Conservation (phyloP, 495 filamentous ascomycete genomes). For the Aspergillus nidulans region DNA sequence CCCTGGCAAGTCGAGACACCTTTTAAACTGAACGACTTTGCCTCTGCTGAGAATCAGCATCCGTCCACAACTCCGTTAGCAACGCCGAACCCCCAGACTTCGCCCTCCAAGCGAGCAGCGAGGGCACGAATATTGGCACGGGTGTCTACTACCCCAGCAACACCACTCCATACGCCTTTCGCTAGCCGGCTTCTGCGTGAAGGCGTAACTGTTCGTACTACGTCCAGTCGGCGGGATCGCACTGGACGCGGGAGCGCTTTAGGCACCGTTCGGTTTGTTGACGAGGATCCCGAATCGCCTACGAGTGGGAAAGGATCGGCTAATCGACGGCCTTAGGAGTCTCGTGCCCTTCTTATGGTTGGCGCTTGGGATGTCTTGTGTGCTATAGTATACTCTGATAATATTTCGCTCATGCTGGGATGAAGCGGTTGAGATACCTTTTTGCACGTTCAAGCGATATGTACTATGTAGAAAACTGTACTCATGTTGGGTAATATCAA, state of each 20-base stretch:
- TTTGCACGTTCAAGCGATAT: constrained; percentile 9
- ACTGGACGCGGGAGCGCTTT: constrained; percentile 33
- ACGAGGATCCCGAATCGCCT: constrained; percentile 43
- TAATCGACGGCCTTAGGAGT: constrained; percentile 31
- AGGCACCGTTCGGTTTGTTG: constrained; percentile 41
- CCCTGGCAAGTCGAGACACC: constrained; percentile 44
- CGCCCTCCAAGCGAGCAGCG: constrained; percentile 55
- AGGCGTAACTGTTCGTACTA: constrained; percentile 18
- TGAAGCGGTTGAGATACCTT: constrained; percentile 18
- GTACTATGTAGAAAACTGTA: not conserved
- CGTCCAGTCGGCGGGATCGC: constrained; percentile 27
- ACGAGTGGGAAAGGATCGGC: constrained; percentile 37
- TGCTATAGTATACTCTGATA: constrained; percentile 3
- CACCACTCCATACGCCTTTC: constrained; percentile 43
- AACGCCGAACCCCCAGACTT: constrained; percentile 52
- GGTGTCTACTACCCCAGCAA: constrained; percentile 50
- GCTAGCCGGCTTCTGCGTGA: constrained; percentile 40
- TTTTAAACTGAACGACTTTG: constrained; percentile 44
- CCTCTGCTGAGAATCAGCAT: constrained; percentile 30
- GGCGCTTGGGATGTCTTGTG: not conserved
- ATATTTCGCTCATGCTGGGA: not conserved
- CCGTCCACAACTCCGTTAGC: constrained; percentile 39
- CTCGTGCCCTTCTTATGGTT: constrained; percentile 9
- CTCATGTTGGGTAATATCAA: not conserved
- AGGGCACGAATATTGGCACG: constrained; percentile 48